phyloP scores from a whole-genome alignment of 176 grass and related monocot species.

The Rhynchospora tenuis region DNA sequence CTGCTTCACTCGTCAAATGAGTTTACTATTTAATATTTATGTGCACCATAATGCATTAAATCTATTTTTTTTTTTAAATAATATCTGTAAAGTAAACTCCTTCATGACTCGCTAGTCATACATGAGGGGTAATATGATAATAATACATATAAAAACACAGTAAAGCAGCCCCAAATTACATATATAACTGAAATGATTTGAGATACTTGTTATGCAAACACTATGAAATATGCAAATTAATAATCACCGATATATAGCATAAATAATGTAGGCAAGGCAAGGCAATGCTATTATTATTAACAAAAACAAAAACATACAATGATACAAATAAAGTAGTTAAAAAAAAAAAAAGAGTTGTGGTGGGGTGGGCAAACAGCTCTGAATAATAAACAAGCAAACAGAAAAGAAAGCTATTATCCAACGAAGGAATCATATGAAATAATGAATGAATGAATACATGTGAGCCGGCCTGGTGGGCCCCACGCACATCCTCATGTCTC shows the following conservation, averaged over 20 bases:
- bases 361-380: too few species aligned
- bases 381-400: background rate
- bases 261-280: background rate
- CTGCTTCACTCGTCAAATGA: too few species aligned
- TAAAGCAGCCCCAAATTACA: background rate
- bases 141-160: background rate
- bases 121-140: background rate
- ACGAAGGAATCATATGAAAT: conserved; percentile 3
- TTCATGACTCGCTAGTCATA: background rate
- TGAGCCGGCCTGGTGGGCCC: conserved; percentile 18
- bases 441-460: background rate
- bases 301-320: background rate
- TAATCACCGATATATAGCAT: background rate
- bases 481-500: conserved; percentile 39
- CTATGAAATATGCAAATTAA: background rate
- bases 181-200: background rate
- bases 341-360: background rate
- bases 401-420: background rate
- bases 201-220: conserved; percentile 7
- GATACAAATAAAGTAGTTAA: background rate
- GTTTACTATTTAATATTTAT: too few species aligned
- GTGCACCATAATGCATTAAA: background rate
- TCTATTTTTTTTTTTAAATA: background rate
- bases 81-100: too few species aligned
- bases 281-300: background rate